phyloP scores from a whole-genome alignment of 1,139 yeast genomes.

The Debaryomycetaceae sp. region DNA sequence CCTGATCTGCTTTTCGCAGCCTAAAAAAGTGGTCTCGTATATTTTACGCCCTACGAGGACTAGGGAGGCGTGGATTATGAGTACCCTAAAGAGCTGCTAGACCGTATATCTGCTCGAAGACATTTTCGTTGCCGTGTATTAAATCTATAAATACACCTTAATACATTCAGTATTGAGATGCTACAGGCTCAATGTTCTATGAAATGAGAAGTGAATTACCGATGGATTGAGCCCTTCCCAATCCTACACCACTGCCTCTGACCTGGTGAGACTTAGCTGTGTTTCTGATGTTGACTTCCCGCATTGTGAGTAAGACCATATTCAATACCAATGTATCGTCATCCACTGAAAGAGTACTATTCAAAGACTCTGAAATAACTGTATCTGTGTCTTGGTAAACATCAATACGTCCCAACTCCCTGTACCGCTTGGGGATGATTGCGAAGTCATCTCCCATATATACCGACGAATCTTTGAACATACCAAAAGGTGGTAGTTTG shows the following conservation, averaged over 20 bases:
- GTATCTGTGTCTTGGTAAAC: constrained; percentile 28
- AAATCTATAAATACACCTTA: too few relatives aligned
- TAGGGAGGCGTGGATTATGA: too few relatives aligned
- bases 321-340: constrained; percentile 30
- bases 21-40: too few relatives aligned
- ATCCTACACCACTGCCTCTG: background rate
- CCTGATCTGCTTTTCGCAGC: too few relatives aligned
- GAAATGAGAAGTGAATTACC: background rate
- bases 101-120: too few relatives aligned
- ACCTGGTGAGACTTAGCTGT: constrained; percentile 8
- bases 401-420: constrained; percentile 34
- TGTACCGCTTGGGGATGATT: constrained; percentile 30
- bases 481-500: constrained; percentile 41
- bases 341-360: constrained; percentile 33
- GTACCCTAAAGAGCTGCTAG: too few relatives aligned
- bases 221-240: background rate
- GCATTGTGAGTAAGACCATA: constrained; percentile 27
- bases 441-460: constrained; percentile 14
- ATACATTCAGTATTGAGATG: too few relatives aligned
- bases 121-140: too few relatives aligned
- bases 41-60: too few relatives aligned
- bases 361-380: constrained; percentile 7
- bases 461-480: constrained; percentile 27
- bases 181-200: too few relatives aligned
- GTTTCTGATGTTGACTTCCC: constrained; percentile 30